Base-by-base conservation (phyloP, 2,329 filamentous ascomycete species). In the Pochonia chlamydosporia region DNA sequence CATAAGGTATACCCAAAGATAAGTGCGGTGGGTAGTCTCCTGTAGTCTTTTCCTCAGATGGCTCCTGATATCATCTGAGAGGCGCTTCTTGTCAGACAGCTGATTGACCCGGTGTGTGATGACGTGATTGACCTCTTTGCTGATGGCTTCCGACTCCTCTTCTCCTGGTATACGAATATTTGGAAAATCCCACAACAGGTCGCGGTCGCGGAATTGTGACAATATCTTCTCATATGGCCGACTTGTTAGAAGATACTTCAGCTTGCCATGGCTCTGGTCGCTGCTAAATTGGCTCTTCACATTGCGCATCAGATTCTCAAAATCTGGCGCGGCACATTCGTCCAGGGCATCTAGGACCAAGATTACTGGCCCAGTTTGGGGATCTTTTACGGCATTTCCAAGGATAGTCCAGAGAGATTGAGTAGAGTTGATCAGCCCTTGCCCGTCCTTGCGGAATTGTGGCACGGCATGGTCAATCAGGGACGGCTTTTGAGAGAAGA, bases 1-100 rank as follows among this genome's bases (percentile, higher is more conserved):
- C 2, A 68, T 54, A 44, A 69, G 57, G 33, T 64, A 56, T 4
- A 67, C 53, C 66, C 62, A 70, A 14, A 70, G 63, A 43, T 68
- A 69, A 0, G 64, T 70, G 10, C 64, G 62, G 33, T 69, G 54
- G 1, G 50, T 25, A 23, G 47, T 47, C 7, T 43, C 37, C 18
- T 51, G 47, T 37, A 63, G 41, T 11, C 31, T 50, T 47, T 52
- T 13, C 43, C 49, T 37, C 1, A 66, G 40, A 23, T 56, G 23
- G 7, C 20, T 26, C 25, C 53, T 56, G 25, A 60, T 36, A 7
- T 52, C 6, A 0, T 23, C 5, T 26, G 43, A 44, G 4, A 65
- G 33, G 3, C 37, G n/a, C 21, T 63, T 49, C 36, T 52, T 30
- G 3, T 39, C 37, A 0, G 50, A 44, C 2, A 60, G 41, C 9